A percentile compares a stretch with the other conserved stretches of the same genome.
These are phyloP conservation scores for Pugionium dolabratum DNA, from an alignment of 345 rosid genomes.

Conservation along the genomic window DNA sequence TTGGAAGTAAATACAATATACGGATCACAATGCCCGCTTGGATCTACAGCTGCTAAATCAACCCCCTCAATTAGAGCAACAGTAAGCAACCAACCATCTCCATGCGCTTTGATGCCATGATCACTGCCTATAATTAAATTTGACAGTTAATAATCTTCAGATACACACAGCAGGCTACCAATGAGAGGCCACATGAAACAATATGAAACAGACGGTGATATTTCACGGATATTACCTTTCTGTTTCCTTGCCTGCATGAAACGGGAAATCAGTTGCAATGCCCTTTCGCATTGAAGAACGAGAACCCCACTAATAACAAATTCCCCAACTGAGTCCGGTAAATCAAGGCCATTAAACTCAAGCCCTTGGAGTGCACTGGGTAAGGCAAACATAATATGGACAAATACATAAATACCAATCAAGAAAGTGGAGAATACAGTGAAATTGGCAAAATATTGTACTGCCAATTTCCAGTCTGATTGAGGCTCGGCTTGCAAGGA, in stretches of 20 bases:
- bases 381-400: slow-evolving; percentile 66
- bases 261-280: slow-evolving; percentile 63
- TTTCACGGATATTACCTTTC: slow-evolving; percentile 55
- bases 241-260: slow-evolving; percentile 87
- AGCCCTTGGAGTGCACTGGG: slow-evolving; percentile 80
- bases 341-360: slow-evolving; percentile 90
- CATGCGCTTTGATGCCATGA: slow-evolving; percentile 95
- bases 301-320: slow-evolving; percentile 74
- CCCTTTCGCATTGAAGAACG: slow-evolving; percentile 81
- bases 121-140: slow-evolving; percentile 61
- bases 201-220: slow-evolving; percentile 6
- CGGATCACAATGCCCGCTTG: slow-evolving; percentile 90
- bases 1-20: slow-evolving; percentile 89
- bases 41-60: slow-evolving; percentile 84
- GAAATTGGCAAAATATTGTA: slow-evolving; percentile 80
- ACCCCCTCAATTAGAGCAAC: slow-evolving; percentile 89
- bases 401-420: slow-evolving; percentile 46
- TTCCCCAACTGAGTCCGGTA: slow-evolving; percentile 94
- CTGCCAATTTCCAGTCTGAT: slow-evolving; percentile 83
- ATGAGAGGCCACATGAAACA: slow-evolving; percentile 6
- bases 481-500: slow-evolving; percentile 80
- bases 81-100: slow-evolving; percentile 95
- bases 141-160: slow-evolving; percentile 17
- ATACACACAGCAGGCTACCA: slow-evolving; percentile 21
- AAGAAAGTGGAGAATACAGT: slow-evolving; percentile 69